Evolutionary conservation across 176 grass and related monocot genomes (phyloP).

Genomic region (Dactylis glomerata): DNA sequence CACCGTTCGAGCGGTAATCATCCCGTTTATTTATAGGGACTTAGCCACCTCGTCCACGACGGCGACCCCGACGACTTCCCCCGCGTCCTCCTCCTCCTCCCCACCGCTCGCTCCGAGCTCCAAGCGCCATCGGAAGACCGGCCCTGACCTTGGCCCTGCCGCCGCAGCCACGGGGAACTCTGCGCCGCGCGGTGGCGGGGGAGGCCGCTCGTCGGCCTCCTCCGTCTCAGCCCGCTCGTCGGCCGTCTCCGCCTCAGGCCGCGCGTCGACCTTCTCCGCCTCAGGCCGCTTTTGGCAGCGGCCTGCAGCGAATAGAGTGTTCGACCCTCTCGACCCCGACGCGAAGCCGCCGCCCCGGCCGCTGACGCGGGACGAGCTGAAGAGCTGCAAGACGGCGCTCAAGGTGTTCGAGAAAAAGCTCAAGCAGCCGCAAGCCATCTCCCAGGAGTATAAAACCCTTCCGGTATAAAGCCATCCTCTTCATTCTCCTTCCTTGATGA

Average conservation of each 20-base stretch:
- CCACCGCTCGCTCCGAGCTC: background rate
- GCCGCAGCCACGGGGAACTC: constrained; percentile 26
- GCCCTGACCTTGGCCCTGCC: background rate
- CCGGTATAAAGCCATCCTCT: constrained; percentile 28
- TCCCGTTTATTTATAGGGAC: background rate
- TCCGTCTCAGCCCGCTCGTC: background rate
- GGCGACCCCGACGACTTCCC: constrained; percentile 52
- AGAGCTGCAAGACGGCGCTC: constrained; percentile 47
- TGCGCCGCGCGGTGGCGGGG: background rate
- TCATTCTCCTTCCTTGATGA: background rate
- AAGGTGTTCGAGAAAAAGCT: constrained; percentile 55
- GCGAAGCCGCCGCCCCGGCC: background rate
- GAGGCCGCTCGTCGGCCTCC: background rate
- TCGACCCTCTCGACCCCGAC: constrained; percentile 20
- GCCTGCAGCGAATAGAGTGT: too few relatives aligned
- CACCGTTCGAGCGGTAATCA: background rate
- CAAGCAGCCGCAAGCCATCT: constrained; percentile 14
- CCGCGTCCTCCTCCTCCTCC: background rate
- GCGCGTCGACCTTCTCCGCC: background rate
- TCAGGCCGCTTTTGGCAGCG: too few relatives aligned
- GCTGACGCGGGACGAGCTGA: constrained; percentile 31
- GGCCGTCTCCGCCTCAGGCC: background rate
- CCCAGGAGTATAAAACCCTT: constrained; percentile 48
- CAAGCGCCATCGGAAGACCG: constrained; percentile 37
- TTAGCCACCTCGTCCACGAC: background rate